Evolutionary conservation across 495 filamentous ascomycete genomes (phyloP).

Genomic region (Geoglossum glabrum): DNA sequence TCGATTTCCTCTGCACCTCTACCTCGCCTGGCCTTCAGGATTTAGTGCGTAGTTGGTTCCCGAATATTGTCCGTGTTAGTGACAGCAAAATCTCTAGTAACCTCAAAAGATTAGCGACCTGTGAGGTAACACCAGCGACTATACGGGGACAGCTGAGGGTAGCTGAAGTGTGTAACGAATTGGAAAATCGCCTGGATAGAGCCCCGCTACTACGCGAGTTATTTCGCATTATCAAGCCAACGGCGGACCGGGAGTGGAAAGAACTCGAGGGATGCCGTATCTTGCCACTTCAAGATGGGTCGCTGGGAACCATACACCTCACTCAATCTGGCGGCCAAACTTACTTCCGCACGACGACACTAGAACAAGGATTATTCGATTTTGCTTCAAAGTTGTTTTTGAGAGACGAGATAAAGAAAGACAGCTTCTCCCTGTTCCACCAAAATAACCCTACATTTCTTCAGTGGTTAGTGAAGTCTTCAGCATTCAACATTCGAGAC

Average conservation of each 20-base stretch:
- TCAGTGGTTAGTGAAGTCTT: too few species aligned
- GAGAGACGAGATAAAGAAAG: not conserved
- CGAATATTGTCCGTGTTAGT: not conserved
- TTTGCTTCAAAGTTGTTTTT: slow-evolving; percentile 8
- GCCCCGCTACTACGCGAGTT: not conserved
- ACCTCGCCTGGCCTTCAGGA: not conserved
- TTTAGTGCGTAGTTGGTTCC: not conserved
- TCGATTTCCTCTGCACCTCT: not conserved
- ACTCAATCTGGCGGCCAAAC: not conserved
- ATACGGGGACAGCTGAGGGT: not conserved
- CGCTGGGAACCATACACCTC: slow-evolving; percentile 11
- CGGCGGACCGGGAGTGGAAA: not conserved
- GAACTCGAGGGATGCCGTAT: slow-evolving; percentile 5
- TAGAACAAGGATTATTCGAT: slow-evolving; percentile 12
- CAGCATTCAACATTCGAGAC: slow-evolving; percentile 9
- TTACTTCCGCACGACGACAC: slow-evolving; percentile 7
- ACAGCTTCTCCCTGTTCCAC: not conserved
- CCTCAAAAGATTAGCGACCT: not conserved
- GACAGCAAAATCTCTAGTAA: not conserved
- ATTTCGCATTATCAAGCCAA: not conserved
- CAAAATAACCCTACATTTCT: not conserved
- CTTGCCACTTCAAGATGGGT: slow-evolving; percentile 15
- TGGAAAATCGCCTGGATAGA: not conserved
- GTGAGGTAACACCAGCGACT: not conserved
- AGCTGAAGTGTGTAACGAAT: not conserved